Base-by-base conservation (phyloP, 129 eudicot species). In the Helichrysum umbraculigerum region DNA sequence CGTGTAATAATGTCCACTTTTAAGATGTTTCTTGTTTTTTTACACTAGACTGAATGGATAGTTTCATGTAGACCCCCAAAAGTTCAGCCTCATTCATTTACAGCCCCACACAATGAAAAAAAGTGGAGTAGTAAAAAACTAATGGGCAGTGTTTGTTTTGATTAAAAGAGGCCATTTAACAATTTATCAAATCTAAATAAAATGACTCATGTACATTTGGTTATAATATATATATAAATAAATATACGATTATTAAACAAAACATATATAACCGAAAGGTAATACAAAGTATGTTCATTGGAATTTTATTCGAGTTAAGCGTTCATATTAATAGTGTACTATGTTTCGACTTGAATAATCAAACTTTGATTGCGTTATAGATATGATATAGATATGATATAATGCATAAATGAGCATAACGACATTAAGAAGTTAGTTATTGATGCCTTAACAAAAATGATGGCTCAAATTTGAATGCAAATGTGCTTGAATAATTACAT, bases 1-100 rank as follows among this genome's bases (percentile, higher is more conserved):
- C 65, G 82, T 78, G 78, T 35, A 71, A 63, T 28, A 71, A 39
- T 34, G 41, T 39, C 25, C 50, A 66, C 14, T 12, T 79, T 65
- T n/a, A 39, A 54, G 32, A 28, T 61, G 62, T 47, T 51, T 15
- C 30, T 52, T 54, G 28, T 35, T 54, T 77, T 25, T 65, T 57
- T 54, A 77, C 17, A 14, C 52, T 44, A 44, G 12, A 35, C 6
- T 35, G 14, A 7, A 39, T 41, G 12, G 4, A 14, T 14, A 47
- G 16, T 47, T 47, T 12, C 54, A 47, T 47, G 1, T 47, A 47
- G 17, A 14, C 17, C 54, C 54, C 54, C 54, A 47, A 3, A 47
- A 47, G 54, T 47, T 47, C 54, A 12, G 17, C 17, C 54, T 47
- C 54, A 47, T 14, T 47, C 54, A 3, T 11, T 47, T 47, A 14